A percentile compares a stretch with the other conserved stretches of the same genome.
These are phyloP conservation scores for Carallia pectinifolia DNA, from an alignment of 345 rosid species.

Conservation along the genomic window DNA sequence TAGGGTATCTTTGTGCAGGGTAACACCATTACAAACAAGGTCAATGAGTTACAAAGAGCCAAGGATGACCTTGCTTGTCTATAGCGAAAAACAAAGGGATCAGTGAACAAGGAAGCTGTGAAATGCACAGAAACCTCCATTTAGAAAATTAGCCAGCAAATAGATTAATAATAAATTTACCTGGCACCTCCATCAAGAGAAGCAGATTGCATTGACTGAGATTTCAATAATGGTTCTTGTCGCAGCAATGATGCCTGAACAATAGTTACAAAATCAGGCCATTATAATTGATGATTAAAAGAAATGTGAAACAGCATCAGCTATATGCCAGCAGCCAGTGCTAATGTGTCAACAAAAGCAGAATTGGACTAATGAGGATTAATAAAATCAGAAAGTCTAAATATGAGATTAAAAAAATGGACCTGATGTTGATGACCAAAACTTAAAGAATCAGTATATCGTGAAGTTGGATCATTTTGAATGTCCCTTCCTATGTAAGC, in stretches of 20 bases:
- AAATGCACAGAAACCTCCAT: constrained; percentile 16
- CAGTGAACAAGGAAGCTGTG: constrained; percentile 1
- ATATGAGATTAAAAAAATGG: neutral
- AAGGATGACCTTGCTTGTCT: constrained; percentile 29
- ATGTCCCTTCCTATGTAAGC: constrained; percentile 69
- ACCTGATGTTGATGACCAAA: constrained; percentile 86
- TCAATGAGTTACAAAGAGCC: constrained; percentile 16
- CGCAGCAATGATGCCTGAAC: constrained; percentile 79
- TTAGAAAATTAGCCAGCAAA: constrained; percentile 5
- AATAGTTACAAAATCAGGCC: constrained; percentile 73
- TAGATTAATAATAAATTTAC: constrained; percentile 42
- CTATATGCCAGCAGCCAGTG: neutral
- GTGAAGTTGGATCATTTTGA: constrained; percentile 59
- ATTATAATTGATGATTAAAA: constrained; percentile 24
- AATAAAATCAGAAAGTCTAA: no score
- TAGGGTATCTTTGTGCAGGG: constrained; percentile 31
- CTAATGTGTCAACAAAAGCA: no score
- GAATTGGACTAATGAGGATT: no score
- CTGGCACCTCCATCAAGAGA: constrained; percentile 74
- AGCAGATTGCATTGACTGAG: constrained; percentile 65
- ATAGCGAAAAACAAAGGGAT: constrained; percentile 6
- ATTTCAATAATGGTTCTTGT: constrained; percentile 77
- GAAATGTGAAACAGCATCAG: neutral
- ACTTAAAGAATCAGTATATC: constrained; percentile 67
- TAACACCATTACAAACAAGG: constrained; percentile 21